A percentile compares a stretch with the other conserved stretches of the same genome.
phyloP scores from a whole-genome alignment of 192 early-diverging fungal genomes.

The Dissophora globulifera region DNA sequence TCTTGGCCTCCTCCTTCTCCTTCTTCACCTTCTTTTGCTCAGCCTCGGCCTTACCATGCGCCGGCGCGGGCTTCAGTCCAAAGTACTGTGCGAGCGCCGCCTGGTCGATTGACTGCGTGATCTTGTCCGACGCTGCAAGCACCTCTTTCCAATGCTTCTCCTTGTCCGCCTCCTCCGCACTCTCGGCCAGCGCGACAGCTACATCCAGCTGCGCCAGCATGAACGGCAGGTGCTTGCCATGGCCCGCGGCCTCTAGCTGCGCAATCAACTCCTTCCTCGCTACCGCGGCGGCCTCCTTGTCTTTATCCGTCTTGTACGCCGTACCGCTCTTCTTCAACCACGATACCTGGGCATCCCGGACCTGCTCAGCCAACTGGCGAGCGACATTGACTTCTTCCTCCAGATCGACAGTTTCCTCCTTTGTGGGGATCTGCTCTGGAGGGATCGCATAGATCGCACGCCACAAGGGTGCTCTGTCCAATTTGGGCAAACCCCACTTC shows the following conservation, averaged over 20 bases:
- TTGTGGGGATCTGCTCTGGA: constrained; percentile 56
- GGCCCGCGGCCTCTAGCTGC: constrained; percentile 70
- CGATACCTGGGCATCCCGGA: constrained; percentile 82
- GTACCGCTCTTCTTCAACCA: constrained; percentile 79
- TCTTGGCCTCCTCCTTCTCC: constrained; percentile 80
- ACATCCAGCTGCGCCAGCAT: constrained; percentile 65
- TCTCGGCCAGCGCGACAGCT: constrained; percentile 59
- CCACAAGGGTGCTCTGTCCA: constrained; percentile 60
- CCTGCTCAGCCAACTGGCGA: constrained; percentile 70
- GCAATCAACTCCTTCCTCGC: constrained; percentile 64
- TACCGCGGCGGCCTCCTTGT: constrained; percentile 59
- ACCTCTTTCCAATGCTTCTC: constrained; percentile 64
- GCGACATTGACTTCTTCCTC: constrained; percentile 60
- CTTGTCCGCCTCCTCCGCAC: constrained; percentile 56
- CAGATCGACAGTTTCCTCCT: constrained; percentile 57
- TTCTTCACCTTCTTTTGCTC: constrained; percentile 69
- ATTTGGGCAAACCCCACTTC: constrained; percentile 57
- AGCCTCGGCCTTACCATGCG: constrained; percentile 55
- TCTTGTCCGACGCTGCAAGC: constrained; percentile 62
- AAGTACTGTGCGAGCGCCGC: constrained; percentile 73
- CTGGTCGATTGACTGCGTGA: constrained; percentile 68
- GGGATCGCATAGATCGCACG: constrained; percentile 63
- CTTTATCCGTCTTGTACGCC: constrained; percentile 53
- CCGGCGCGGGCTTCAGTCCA: constrained; percentile 63
- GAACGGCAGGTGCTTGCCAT: constrained; percentile 67